Evolutionary conservation across 208 protist genomes (phyloP).

Genomic region (Wallacemonas sp.): DNA sequence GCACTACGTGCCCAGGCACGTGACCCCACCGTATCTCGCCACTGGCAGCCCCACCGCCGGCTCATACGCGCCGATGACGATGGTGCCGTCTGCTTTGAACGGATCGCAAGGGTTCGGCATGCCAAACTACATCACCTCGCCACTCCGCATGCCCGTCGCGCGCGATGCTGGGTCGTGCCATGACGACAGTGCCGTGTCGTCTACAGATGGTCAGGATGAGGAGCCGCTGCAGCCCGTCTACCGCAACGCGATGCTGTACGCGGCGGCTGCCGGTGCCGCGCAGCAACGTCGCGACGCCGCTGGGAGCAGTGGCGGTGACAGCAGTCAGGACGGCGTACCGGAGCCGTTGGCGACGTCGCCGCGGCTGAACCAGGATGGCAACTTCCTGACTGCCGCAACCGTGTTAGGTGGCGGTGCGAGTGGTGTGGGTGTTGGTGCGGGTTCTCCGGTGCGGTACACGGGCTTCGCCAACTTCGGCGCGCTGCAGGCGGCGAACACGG

Average conservation of each 20-base stretch:
- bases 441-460: constrained; percentile 8
- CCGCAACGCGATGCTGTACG: constrained; percentile 16
- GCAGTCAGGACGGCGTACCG: not conserved
- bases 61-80: not conserved
- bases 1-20: too few relatives aligned
- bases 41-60: not conserved
- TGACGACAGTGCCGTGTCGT: not conserved
- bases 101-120: too few relatives aligned
- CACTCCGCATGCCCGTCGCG: too few relatives aligned
- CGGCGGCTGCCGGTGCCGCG: not conserved
- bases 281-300: not conserved
- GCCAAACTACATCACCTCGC: too few relatives aligned
- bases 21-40: too few relatives aligned
- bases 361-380: too few relatives aligned
- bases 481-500: not conserved
- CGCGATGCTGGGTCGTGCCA: too few relatives aligned
- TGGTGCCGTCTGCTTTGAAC: not conserved
- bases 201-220: constrained; percentile 10
- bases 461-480: constrained; percentile 9
- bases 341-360: too few relatives aligned
- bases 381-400: not conserved
- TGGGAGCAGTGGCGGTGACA: not conserved
- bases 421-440: too few relatives aligned
- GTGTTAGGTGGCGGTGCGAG: not conserved
- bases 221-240: constrained; percentile 42